Percentiles rank a stretch among this genome's conserved stretches.
Evolutionary conservation across 169 alveolate genomes (phyloP).

Genomic region (Eimeria praecox): DNA sequence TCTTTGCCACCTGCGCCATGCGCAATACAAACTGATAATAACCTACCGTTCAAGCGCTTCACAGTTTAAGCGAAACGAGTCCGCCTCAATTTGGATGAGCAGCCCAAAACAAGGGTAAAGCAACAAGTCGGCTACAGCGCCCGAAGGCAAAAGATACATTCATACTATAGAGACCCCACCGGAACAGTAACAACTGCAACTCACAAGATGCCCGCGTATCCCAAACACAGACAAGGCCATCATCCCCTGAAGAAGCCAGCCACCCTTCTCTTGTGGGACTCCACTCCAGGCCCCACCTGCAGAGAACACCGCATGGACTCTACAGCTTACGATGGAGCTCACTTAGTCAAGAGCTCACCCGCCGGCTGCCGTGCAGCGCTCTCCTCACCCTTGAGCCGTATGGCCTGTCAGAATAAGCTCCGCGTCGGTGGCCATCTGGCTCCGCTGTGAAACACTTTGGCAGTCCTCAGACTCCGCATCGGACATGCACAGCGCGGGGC

Average conservation of each 20-base stretch:
- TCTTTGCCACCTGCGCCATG: slow-evolving; percentile 23
- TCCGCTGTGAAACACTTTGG: slow-evolving; percentile 17
- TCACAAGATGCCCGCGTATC: slow-evolving; percentile 73
- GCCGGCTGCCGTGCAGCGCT: neutral
- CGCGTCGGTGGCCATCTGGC: slow-evolving; percentile 74
- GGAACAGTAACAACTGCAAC: neutral
- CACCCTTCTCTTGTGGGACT: slow-evolving; percentile 63
- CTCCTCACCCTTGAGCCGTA: slow-evolving; percentile 76
- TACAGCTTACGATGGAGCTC: neutral
- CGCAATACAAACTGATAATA: neutral
- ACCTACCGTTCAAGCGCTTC: neutral
- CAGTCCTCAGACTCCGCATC: slow-evolving; percentile 34
- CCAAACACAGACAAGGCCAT: slow-evolving; percentile 82
- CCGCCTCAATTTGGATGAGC: neutral
- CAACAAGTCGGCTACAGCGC: neutral
- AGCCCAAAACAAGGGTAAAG: neutral
- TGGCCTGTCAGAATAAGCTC: slow-evolving; percentile 74
- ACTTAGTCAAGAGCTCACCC: neutral
- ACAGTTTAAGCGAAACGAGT: neutral
- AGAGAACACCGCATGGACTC: slow-evolving; percentile 84
- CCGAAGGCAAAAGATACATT: neutral
- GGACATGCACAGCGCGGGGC: slow-evolving; percentile 55
- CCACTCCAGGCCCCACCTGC: slow-evolving; percentile 84
- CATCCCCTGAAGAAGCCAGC: slow-evolving; percentile 85
- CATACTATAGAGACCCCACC: neutral